Evolutionary conservation across 192 early-diverging fungal genomes (phyloP), one percentile per base, ranked within the genome.

Genomic region (Geranomyces variabilis): DNA sequence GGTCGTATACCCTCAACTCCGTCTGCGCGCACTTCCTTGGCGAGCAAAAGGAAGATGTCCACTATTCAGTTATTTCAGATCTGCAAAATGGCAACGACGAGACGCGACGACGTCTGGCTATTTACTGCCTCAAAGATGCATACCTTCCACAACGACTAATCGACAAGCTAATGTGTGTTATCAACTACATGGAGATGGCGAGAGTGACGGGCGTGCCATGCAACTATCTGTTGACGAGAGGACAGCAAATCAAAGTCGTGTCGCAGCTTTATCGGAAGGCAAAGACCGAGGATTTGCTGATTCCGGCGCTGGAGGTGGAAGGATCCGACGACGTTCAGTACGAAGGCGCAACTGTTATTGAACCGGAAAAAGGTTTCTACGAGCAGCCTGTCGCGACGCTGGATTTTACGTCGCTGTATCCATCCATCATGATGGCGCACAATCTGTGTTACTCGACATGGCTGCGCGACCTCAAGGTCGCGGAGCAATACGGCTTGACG

Each of bases 361-460:
- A 99, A 53, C 95, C 97, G 31, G 81, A 86, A 63, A 92, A 88
- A 68, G 97, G 96, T 10, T 99, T 91, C 67, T 98, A 98, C 73
- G 91, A 96, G 73, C 77, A 88, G n/a, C 96, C 95, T 1, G 97
- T 99, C 79, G 93, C 97, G 9, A 98, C 96, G 1, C 89, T 99
- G 33, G 97, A 99, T 89, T 99, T 99, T 77, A 93, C 91, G 0
- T 97, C 96, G 2, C 87, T 99, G 73, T 99, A 99, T 76, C 97
- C 97, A 19, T 96, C 95, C 10, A 99, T 99, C 69, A 99, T 99
- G 94, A 97, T 97, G 90, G 96, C 94, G 28, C 97, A 96, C 81
- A 99, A 99, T 72, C 85, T 99, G 28, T 99, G 97, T 79, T 99
- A 99, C 77, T 94, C 94, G 0, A 96, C 97, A 0, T 83, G 93